Conservation (phyloP, 495 filamentous ascomycete genomes). For the Wilcoxina mikolae region DNA sequence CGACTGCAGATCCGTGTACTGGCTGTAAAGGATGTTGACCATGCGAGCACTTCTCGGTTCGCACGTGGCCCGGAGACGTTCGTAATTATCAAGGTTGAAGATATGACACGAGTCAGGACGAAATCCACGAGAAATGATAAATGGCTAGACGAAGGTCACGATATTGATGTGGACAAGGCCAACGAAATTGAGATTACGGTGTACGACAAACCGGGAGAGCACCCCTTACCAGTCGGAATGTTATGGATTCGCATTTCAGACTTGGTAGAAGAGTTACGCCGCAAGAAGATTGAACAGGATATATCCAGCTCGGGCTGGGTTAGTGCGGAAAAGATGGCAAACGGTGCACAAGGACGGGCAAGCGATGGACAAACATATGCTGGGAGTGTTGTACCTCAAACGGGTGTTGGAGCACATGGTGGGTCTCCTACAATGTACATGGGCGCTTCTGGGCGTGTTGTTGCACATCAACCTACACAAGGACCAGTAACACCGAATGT, state of each 20-base stretch:
- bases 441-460: conserved; percentile 14
- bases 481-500: conserved; percentile 36
- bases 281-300: conserved; percentile 92
- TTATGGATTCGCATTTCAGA: conserved; percentile 94
- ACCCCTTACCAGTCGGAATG: conserved; percentile 84
- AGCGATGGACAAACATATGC: conserved; percentile 13
- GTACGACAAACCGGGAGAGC: conserved; percentile 83
- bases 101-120: conserved; percentile 77
- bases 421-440: conserved; percentile 11
- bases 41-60: conserved; percentile 75
- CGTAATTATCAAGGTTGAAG: conserved; percentile 90
- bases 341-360: conserved; percentile 34
- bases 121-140: conserved; percentile 70
- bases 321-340: conserved; percentile 72
- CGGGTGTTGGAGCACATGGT: conserved; percentile 6
- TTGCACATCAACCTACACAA: conserved; percentile 15
- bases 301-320: conserved; percentile 87
- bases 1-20: conserved; percentile 73
- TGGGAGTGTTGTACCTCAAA: conserved; percentile 10
- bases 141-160: conserved; percentile 84
- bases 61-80: conserved; percentile 85
- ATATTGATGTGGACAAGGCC: conserved; percentile 87
- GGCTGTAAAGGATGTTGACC: conserved; percentile 86
- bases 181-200: conserved; percentile 97
- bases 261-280: conserved; percentile 91